Evolutionary conservation across 2,329 filamentous ascomycete species (phyloP).

Genomic region (Claviceps maximensis): DNA sequence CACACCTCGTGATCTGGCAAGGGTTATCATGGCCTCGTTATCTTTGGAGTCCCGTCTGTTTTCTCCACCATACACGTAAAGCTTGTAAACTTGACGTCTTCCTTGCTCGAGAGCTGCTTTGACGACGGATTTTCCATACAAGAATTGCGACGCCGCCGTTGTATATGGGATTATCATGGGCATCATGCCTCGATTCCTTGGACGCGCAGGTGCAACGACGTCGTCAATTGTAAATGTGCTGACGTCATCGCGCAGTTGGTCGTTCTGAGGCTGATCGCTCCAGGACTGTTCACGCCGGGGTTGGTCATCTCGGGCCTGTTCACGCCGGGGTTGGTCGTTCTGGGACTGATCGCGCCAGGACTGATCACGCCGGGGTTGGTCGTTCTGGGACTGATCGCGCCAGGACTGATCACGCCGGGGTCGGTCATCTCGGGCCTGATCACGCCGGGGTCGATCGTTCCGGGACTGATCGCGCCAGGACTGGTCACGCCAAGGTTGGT

Average conservation of each 20-base stretch:
- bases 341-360: neutral
- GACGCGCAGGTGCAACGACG: neutral
- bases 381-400: neutral
- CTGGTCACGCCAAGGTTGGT: neutral
- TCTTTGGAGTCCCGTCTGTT: constrained; percentile 37
- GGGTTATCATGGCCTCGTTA: constrained; percentile 28
- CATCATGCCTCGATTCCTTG: constrained; percentile 20
- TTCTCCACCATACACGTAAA: constrained; percentile 60
- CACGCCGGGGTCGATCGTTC: too few relatives aligned
- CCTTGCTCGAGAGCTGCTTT: constrained; percentile 57
- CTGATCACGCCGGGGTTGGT: neutral
- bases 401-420: neutral
- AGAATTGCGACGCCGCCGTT: constrained; percentile 78
- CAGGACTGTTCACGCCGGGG: neutral
- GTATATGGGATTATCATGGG: constrained; percentile 42
- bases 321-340: neutral
- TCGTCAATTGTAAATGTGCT: neutral
- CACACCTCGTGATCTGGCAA: constrained; percentile 38
- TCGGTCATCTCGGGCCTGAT: neutral
- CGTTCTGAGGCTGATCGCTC: neutral
- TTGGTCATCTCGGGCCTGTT: too few relatives aligned
- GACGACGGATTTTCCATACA: constrained; percentile 76
- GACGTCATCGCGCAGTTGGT: neutral
- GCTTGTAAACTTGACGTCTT: constrained; percentile 64
- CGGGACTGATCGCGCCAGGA: neutral